phyloP scores from a whole-genome alignment of 2,329 filamentous ascomycete species.

The Cryoendolithus antarcticus region DNA sequence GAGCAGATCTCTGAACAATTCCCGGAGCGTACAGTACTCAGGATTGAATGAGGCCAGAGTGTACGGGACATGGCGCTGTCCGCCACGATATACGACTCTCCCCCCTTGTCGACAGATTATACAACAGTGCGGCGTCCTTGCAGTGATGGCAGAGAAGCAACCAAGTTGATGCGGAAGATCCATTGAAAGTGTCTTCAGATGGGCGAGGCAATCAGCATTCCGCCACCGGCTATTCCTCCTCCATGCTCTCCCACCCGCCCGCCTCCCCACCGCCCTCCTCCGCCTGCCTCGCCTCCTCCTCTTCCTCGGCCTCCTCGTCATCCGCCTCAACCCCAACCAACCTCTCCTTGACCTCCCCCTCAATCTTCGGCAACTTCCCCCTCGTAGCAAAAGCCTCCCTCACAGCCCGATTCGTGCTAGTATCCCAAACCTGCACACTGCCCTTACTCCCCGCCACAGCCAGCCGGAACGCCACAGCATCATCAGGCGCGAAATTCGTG shows the following conservation, averaged over 20 bases:
- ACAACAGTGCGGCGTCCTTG: too few species aligned
- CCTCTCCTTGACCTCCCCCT: conserved; percentile 57
- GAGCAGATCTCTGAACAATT: too few species aligned
- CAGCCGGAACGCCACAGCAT: conserved; percentile 81
- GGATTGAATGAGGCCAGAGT: too few species aligned
- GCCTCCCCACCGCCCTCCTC: conserved; percentile 26
- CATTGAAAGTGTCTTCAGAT: too few species aligned
- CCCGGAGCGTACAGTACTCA: too few species aligned
- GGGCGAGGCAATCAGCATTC: too few species aligned
- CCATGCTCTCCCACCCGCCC: conserved; percentile 26
- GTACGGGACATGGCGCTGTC: too few species aligned
- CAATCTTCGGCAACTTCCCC: conserved; percentile 41
- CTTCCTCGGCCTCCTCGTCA: conserved; percentile 50
- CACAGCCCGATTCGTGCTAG: conserved; percentile 80
- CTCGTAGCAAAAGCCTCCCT: conserved; percentile 69
- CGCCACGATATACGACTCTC: too few species aligned
- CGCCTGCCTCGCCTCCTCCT: conserved; percentile 46
- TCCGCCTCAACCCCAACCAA: conserved; percentile 59
- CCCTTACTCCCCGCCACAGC: conserved; percentile 93
- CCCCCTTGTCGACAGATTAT: too few species aligned
- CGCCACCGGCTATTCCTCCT: too few species aligned
- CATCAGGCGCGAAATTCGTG: conserved; percentile 76
- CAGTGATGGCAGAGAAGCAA: too few species aligned
- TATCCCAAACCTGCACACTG: conserved; percentile 88
- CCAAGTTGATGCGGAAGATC: too few species aligned